Percentiles rank a stretch among this genome's conserved stretches.
Conservation (phyloP, 768 basidiomycete genomes). For the Tephrocybe sp. region DNA sequence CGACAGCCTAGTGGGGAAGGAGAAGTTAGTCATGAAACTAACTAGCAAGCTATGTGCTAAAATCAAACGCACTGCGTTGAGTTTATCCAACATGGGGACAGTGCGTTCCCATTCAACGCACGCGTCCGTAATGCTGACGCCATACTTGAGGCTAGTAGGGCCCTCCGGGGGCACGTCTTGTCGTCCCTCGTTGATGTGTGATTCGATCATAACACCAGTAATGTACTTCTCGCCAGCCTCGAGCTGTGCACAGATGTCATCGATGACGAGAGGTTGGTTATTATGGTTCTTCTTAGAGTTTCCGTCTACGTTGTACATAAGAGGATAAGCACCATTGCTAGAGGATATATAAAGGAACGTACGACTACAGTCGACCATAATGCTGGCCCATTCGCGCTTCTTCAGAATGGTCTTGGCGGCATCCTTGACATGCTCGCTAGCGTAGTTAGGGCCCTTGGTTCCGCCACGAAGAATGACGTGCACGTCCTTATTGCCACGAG, state of each 20-base stretch:
- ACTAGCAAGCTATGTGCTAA: not conserved
- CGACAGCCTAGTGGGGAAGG: slow-evolving; percentile 36
- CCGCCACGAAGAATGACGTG: slow-evolving; percentile 97
- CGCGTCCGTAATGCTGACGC: slow-evolving; percentile 89
- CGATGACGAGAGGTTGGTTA: slow-evolving; percentile 83
- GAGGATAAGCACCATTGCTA: not conserved
- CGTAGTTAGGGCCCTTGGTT: slow-evolving; percentile 87
- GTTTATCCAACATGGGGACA: slow-evolving; percentile 65
- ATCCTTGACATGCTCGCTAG: slow-evolving; percentile 63
- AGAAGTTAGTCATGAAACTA: not conserved
- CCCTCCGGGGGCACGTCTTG: slow-evolving; percentile 85
- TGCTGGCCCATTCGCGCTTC: slow-evolving; percentile 58
- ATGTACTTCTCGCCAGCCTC: slow-evolving; percentile 64
- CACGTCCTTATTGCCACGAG: slow-evolving; percentile 79
- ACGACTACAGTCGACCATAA: slow-evolving; percentile 91
- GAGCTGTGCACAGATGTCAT: slow-evolving; percentile 73
- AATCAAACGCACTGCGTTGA: slow-evolving; percentile 48
- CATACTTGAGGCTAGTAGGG: slow-evolving; percentile 65
- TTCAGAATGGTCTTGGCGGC: slow-evolving; percentile 65
- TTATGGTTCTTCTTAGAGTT: slow-evolving; percentile 95
- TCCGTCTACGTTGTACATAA: slow-evolving; percentile 55
- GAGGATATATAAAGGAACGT: slow-evolving; percentile 24
- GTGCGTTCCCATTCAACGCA: slow-evolving; percentile 88
- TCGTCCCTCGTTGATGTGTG: slow-evolving; percentile 85
- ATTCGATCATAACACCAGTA: slow-evolving; percentile 97